Percentiles rank a stretch among this genome's conserved stretches.
Evolutionary conservation across 2,329 filamentous ascomycete species (phyloP).

Genomic region (Colletotrichum gloeosporioides): DNA sequence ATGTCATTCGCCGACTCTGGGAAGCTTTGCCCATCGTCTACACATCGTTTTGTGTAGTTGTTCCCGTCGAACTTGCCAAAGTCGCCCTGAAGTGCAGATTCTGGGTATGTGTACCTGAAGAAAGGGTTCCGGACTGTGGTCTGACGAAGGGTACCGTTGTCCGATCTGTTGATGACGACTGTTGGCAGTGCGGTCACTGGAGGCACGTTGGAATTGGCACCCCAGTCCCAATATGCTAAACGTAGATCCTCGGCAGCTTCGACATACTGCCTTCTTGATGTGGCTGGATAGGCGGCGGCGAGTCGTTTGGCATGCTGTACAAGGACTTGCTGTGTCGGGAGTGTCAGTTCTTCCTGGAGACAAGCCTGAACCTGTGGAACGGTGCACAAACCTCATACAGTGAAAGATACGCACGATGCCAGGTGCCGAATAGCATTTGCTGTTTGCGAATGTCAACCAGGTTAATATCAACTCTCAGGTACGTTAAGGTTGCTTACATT

Average conservation of each 20-base stretch:
- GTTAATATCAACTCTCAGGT: neutral
- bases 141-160: constrained; percentile 29
- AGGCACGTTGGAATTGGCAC: constrained; percentile 46
- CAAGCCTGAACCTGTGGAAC: neutral
- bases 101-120: constrained; percentile 55
- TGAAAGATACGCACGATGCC: constrained; percentile 24
- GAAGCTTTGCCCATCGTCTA: constrained; percentile 34
- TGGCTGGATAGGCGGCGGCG: constrained; percentile 18
- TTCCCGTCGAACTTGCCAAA: constrained; percentile 36
- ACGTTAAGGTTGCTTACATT: neutral
- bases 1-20: constrained; percentile 41
- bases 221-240: constrained; percentile 63
- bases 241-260: constrained; percentile 52
- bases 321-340: constrained; percentile 27
- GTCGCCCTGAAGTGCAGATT: constrained; percentile 37
- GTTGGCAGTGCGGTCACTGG: constrained; percentile 37
- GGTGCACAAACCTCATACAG: constrained; percentile 34
- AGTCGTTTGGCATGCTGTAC: constrained; percentile 27
- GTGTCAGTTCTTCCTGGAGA: neutral
- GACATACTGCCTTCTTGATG: constrained; percentile 35
- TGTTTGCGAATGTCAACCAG: constrained; percentile 45
- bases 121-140: constrained; percentile 56
- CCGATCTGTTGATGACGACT: constrained; percentile 46
- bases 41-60: constrained; percentile 14
- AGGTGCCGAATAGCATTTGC: constrained; percentile 32